Conservation (phyloP, 2,329 filamentous ascomycete genomes). For the Botrytis aclada region DNA sequence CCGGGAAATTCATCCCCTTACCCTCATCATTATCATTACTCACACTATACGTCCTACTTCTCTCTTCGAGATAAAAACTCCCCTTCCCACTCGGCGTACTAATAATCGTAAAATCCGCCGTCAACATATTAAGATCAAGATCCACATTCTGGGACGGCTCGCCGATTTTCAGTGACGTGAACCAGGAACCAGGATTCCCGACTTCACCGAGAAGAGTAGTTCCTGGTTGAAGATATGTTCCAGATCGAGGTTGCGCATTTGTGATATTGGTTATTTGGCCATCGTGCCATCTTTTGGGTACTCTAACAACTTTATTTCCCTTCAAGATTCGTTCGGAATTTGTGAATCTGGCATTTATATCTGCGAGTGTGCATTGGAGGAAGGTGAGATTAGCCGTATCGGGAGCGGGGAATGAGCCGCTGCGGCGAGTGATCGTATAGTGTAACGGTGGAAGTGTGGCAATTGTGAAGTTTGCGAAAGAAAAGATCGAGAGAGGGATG, state of each 20-base stretch:
- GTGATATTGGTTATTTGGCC: neutral
- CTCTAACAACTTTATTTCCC: neutral
- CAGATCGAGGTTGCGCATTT: neutral
- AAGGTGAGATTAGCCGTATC: conserved; percentile 5
- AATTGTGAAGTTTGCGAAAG: neutral
- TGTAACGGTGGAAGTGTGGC: conserved; percentile 13
- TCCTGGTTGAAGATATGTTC: conserved; percentile 4
- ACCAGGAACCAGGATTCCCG: conserved; percentile 27
- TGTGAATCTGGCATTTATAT: neutral
- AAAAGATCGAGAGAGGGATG: neutral
- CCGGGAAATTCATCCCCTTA: neutral
- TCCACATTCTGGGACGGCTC: conserved; percentile 26
- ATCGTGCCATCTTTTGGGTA: conserved; percentile 4
- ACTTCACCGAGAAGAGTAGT: conserved; percentile 25
- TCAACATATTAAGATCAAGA: conserved; percentile 31
- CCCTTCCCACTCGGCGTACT: conserved; percentile 26
- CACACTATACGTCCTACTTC: conserved; percentile 27
- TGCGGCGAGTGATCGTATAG: conserved; percentile 4
- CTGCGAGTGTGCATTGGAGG: neutral
- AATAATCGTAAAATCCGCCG: conserved; percentile 26
- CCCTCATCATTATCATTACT: conserved; percentile 8
- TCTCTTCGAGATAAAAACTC: conserved; percentile 23
- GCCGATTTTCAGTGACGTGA: conserved; percentile 24
- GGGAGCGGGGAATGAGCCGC: conserved; percentile 8
- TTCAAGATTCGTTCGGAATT: neutral